Evolutionary conservation across 1,284 basidiomycete species (phyloP).

Genomic region (Fomes fomentarius): DNA sequence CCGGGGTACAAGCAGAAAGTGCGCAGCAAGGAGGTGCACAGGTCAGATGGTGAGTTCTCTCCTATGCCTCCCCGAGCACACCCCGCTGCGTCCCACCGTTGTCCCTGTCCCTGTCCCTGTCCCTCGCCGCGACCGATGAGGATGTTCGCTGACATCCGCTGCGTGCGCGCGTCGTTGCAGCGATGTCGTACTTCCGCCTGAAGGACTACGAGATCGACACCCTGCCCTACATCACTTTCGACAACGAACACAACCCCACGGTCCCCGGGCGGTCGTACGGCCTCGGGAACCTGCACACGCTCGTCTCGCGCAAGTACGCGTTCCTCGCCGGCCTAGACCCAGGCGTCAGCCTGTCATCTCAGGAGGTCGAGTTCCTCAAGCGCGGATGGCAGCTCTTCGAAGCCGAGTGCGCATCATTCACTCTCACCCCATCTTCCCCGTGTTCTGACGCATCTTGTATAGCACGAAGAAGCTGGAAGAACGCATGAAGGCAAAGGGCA

Average conservation of each 20-base stretch:
- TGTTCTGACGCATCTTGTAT: neutral
- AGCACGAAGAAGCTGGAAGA: conserved; percentile 1
- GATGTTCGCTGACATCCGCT: neutral
- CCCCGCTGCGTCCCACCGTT: too few relatives aligned
- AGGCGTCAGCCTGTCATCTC: neutral
- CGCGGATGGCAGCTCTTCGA: conserved; percentile 7
- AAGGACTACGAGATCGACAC: conserved; percentile 11
- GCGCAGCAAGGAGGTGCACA: conserved; percentile 5
- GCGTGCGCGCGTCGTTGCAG: too few relatives aligned
- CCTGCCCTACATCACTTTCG: conserved; percentile 4
- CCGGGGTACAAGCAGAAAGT: conserved; percentile 7
- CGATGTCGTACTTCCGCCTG: conserved; percentile 6
- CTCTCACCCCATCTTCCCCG: neutral
- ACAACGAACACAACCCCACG: conserved; percentile 2
- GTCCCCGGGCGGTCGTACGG: conserved; percentile 1
- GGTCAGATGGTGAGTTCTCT: conserved; percentile 4
- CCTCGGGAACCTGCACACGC: conserved; percentile 1
- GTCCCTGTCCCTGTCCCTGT: too few relatives aligned
- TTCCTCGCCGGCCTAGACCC: conserved; percentile 6
- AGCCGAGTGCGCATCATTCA: neutral
- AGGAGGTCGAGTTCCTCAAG: conserved; percentile 8
- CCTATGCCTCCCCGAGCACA: neutral
- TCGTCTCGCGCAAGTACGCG: conserved; percentile 12
- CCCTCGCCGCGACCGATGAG: neutral
- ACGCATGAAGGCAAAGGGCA: conserved; percentile 1